These are phyloP conservation scores for Chrysoporthe deuterocubensis DNA, from an alignment of 2,329 filamentous ascomycete genomes.

Conservation along the genomic window DNA sequence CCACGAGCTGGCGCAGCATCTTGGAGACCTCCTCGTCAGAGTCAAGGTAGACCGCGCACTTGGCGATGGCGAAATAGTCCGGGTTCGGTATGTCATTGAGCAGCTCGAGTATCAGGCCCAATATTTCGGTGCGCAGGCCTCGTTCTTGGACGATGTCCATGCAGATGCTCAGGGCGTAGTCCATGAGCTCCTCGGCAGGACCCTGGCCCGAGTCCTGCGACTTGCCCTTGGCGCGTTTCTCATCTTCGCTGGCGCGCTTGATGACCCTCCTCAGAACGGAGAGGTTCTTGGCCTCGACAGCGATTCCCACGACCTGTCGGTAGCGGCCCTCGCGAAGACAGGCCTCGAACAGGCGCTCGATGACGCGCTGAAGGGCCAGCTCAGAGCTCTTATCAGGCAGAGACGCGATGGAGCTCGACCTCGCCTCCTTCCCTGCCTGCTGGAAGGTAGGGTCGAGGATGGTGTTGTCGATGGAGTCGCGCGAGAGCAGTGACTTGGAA, in stretches of 20 bases:
- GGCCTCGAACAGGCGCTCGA: constrained; percentile 88
- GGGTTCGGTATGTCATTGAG: constrained; percentile 89
- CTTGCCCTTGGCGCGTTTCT: constrained; percentile 71
- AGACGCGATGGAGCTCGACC: constrained; percentile 65
- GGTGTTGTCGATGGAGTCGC: constrained; percentile 70
- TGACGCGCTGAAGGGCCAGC: constrained; percentile 78
- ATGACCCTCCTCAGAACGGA: constrained; percentile 87
- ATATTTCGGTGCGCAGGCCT: constrained; percentile 78
- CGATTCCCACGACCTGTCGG: constrained; percentile 94
- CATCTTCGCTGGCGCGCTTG: constrained; percentile 84
- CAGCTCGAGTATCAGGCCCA: constrained; percentile 92
- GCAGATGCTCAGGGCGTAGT: constrained; percentile 93
- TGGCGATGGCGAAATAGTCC: constrained; percentile 97
- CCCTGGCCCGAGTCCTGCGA: constrained; percentile 53
- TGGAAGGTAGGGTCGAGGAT: constrained; percentile 64
- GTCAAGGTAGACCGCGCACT: constrained; percentile 95
- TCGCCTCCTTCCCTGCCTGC: constrained; percentile 56
- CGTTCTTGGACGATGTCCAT: constrained; percentile 98
- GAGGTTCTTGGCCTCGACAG: constrained; percentile 90
- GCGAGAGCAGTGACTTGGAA: constrained; percentile 92
- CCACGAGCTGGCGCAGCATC: constrained; percentile 81
- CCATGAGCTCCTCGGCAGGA: constrained; percentile 89
- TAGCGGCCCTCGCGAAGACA: constrained; percentile 87
- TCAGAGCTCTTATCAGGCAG: constrained; percentile 72
- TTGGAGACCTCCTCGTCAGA: constrained; percentile 88